phyloP scores from a whole-genome alignment of 164 flowering plant genomes.

The Berberis thunbergii region DNA sequence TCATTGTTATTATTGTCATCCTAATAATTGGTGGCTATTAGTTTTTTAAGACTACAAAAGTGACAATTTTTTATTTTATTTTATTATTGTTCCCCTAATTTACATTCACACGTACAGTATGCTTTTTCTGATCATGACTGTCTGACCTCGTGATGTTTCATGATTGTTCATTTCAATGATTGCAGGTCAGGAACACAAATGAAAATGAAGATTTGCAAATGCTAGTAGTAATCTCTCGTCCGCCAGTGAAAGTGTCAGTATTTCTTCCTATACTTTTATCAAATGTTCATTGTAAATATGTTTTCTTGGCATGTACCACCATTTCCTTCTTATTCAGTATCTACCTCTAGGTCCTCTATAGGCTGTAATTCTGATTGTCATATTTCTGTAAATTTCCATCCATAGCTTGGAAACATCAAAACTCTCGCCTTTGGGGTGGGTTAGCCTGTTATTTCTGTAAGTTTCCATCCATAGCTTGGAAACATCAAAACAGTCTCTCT shows the following conservation, averaged over 20 bases:
- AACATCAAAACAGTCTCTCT: not conserved
- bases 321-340: too few relatives aligned
- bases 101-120: too few relatives aligned
- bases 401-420: not conserved
- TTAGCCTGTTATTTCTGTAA: not conserved
- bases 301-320: not conserved
- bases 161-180: conserved; percentile 2
- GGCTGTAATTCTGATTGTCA: not conserved
- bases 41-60: too few relatives aligned
- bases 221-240: conserved; percentile 80
- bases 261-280: not conserved
- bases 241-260: conserved; percentile 85
- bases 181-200: conserved; percentile 76
- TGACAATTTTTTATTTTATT: too few relatives aligned
- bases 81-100: too few relatives aligned
- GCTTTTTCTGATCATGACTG: too few relatives aligned
- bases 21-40: not conserved
- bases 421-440: too few relatives aligned
- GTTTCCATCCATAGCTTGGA: not conserved
- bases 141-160: not conserved
- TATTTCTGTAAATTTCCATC: not conserved
- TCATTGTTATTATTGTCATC: not conserved
- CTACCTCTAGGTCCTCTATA: too few relatives aligned
- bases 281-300: not conserved
- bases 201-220: conserved; percentile 70